Evolutionary conservation across 768 basidiomycete species (phyloP), one percentile per base, ranked within the genome.

Genomic region (Arthromyces matolae): DNA sequence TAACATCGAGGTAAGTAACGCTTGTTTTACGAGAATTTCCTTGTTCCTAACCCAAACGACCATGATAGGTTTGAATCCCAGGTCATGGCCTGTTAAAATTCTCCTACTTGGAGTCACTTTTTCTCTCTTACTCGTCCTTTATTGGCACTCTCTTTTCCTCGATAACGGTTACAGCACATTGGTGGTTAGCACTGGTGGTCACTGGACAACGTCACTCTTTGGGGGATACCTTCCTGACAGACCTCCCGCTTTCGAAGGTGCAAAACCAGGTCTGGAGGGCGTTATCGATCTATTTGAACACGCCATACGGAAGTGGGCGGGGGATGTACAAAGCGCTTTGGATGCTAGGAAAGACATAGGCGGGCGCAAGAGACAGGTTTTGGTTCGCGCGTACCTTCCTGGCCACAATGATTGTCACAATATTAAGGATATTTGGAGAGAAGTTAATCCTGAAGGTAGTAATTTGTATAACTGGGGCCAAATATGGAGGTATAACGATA

Each of bases 361-460:
- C 6, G 41, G 42, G 37, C 48, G 54, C 37, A 65, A 61, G 57
- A 62, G 64, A 47, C 74, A 78, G 55, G 80, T 79, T 7, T 61
- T 86, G 7, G 75, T 81, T 8, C 62, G 84, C 23, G 75, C 82
- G 7, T 86, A 85, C 53, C 58, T 81, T 4, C 79, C 81, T 2
- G 84, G 84, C 3, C 81, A 86, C 54, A 82, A 85, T 49, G 71
- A 81, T 45, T 85, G 84, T 51, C 82, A 80, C 52, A 53, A 70
- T n/a, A 53, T 60, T 42, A 62, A 64, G 18, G 47, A 68, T 50
- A 79, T 81, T 14, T 77, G 73, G 75, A 59, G 47, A 28, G 66
- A 69, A 50, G 69, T 79, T n/a, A 53, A 66, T 50, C 73, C 75
- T 2, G 75, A 70, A 47, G 49, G 53, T 31, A 71, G 70, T 67